phyloP scores from a whole-genome alignment of 306 rosid species.

The Vachellia pachyceras region DNA sequence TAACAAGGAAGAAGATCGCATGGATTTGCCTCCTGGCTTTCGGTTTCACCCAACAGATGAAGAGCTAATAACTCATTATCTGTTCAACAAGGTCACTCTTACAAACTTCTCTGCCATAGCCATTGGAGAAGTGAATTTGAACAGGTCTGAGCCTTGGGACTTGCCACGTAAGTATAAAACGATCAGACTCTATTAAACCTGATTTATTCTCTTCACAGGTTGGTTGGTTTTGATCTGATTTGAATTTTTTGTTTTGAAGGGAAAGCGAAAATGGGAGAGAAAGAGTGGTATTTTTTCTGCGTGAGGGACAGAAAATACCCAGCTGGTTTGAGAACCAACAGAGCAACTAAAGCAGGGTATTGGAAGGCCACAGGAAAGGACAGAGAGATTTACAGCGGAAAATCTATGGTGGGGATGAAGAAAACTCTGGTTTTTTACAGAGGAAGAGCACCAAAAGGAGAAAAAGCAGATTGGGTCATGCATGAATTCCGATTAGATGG shows the following conservation, averaged over 20 bases:
- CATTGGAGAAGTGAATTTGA: conserved; percentile 53
- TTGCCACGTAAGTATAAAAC: conserved; percentile 50
- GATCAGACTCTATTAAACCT: not conserved
- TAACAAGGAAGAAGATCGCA: conserved; percentile 37
- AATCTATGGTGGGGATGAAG: conserved; percentile 88
- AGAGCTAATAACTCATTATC: conserved; percentile 59
- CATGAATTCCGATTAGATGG: conserved; percentile 93
- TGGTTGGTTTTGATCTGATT: not conserved
- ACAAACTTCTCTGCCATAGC: conserved; percentile 54
- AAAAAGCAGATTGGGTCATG: conserved; percentile 87
- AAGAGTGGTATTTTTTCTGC: conserved; percentile 56
- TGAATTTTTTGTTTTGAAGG: conserved; percentile 24
- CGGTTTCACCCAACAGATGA: conserved; percentile 60
- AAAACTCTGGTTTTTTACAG: conserved; percentile 89
- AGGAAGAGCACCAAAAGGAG: conserved; percentile 98
- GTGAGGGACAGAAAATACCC: conserved; percentile 74
- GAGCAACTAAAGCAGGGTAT: conserved; percentile 90
- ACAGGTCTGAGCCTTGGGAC: conserved; percentile 57
- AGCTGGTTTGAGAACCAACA: conserved; percentile 89
- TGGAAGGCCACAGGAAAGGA: conserved; percentile 99
- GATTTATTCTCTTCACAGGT: not conserved
- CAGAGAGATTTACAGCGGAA: conserved; percentile 81
- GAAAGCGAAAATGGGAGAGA: conserved; percentile 57
- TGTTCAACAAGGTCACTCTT: conserved; percentile 54
- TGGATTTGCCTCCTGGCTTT: conserved; percentile 56